Base-by-base conservation (phyloP, 106 monocot species). In the Posidonia australis region DNA sequence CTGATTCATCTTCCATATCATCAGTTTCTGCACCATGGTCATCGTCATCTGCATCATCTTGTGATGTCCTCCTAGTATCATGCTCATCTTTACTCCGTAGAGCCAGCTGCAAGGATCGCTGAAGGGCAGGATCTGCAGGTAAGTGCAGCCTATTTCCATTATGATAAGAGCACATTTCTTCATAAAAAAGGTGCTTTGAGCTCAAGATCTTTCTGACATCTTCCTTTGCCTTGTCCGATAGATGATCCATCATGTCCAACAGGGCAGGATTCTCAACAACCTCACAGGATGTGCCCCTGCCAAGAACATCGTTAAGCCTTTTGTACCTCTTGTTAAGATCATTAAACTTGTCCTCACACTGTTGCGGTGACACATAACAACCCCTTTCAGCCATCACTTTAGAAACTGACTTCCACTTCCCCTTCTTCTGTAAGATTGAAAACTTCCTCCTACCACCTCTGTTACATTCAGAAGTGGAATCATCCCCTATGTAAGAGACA, bases 311-410 rank as follows among this genome's bases (percentile, higher is more conserved):
- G 5, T 79, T 89, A 28, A 94, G 89, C 69, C 86, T 77, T 44
- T 86, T 94, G 59, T 94, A 94, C 71, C 94, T 79, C 71, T 90
- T 94, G 58, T 94, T 94, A 1, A 94, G 76, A 64, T 94, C 94
- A 72, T 94, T 90, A 62, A 94, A 94, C 81, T 94, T 94, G 66
- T 90, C 94, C 58, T 94, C 94, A 18, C 94, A 94, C 44, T 94
- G 94, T 43, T 94, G 94, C 3, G 89, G 89, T 0, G 94, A 94
- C 4, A 90, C 89, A 67, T 69, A 79, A 36, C 78, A 92, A 18
- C 81, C 83, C 62, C 85, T 80, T 67, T 88, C 83, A 31, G 79
- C 85, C 82, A 92, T 74, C 25, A 83, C 88, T 67, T 83, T 85
- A 5, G 85, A 88, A 51, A 92, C 74, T 6, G 75, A 80, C 60